Conservation (phyloP, 176 grass and related monocot species). For the Triticum turgidum region DNA sequence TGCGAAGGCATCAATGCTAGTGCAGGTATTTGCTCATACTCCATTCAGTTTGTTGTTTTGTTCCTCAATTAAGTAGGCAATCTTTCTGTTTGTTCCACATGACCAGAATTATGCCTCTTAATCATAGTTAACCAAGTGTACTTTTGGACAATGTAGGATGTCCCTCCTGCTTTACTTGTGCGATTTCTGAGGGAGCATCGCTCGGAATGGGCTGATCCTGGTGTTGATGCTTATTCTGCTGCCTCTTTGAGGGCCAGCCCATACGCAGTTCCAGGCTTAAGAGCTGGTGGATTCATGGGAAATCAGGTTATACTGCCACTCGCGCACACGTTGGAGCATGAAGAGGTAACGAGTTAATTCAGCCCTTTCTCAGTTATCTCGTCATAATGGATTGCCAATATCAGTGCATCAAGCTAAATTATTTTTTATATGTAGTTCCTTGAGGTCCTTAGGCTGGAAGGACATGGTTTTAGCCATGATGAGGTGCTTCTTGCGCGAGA, state of each 20-base stretch:
- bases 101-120: not conserved
- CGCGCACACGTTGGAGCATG: slow-evolving; percentile 76
- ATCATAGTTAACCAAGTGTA: not conserved
- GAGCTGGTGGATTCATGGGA: slow-evolving; percentile 70
- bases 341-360: slow-evolving; percentile 60
- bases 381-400: not conserved
- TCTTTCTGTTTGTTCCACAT: not conserved
- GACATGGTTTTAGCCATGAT: slow-evolving; percentile 78
- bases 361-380: not conserved
- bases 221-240: slow-evolving; percentile 85
- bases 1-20: slow-evolving; percentile 95
- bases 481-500: slow-evolving; percentile 75
- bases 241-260: slow-evolving; percentile 67
- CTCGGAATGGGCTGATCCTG: slow-evolving; percentile 95
- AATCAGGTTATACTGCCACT: slow-evolving; percentile 83
- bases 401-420: not conserved
- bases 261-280: slow-evolving; percentile 75
- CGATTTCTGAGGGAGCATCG: slow-evolving; percentile 96
- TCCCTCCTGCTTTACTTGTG: slow-evolving; percentile 84
- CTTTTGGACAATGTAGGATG: slow-evolving; percentile 60
- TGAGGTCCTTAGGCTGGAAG: slow-evolving; percentile 91
- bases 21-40: slow-evolving; percentile 54
- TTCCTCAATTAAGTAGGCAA: not conserved
- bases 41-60: not conserved
- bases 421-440: slow-evolving; percentile 52